Percentiles rank a stretch among this genome's conserved stretches.
These are phyloP conservation scores for Coccinonectria pachysandricola DNA, from an alignment of 2,329 filamentous ascomycete species.

Conservation along the genomic window DNA sequence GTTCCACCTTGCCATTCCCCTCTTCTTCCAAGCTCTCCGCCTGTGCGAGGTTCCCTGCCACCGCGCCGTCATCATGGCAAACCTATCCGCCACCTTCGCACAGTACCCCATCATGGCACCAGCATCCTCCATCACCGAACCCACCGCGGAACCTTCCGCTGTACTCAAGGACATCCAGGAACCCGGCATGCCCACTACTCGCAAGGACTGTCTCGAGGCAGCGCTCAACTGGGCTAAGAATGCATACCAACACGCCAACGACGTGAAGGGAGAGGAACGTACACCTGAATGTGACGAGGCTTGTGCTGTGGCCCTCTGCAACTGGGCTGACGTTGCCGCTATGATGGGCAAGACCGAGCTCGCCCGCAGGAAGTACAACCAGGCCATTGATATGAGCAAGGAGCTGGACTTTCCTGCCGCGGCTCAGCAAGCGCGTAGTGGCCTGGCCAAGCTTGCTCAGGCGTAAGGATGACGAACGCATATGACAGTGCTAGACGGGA, in stretches of 20 bases:
- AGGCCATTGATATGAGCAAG: conserved; percentile 54
- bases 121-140: conserved; percentile 1
- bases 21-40: conserved; percentile 76
- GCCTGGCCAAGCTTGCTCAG: conserved; percentile 29
- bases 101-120: conserved; percentile 45
- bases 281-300: conserved; percentile 74
- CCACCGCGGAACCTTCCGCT: conserved; percentile 16
- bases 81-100: conserved; percentile 62
- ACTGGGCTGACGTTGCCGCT: conserved; percentile 73
- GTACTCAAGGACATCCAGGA: conserved; percentile 18
- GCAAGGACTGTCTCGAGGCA: conserved; percentile 54
- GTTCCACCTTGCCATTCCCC: conserved; percentile 71
- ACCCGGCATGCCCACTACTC: conserved; percentile 32
- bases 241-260: conserved; percentile 55
- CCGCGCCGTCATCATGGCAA: conserved; percentile 77
- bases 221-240: conserved; percentile 72
- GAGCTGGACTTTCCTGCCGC: conserved; percentile 43
- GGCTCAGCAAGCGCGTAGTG: conserved; percentile 40
- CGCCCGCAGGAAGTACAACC: conserved; percentile 57
- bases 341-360: conserved; percentile 56
- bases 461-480: too few relatives aligned
- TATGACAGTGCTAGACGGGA: too few relatives aligned
- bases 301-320: conserved; percentile 76
- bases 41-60: conserved; percentile 62
- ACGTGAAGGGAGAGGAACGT: conserved; percentile 54